Evolutionary conservation across 441 rosid species (phyloP).

Genomic region (Mallotus repandus): DNA sequence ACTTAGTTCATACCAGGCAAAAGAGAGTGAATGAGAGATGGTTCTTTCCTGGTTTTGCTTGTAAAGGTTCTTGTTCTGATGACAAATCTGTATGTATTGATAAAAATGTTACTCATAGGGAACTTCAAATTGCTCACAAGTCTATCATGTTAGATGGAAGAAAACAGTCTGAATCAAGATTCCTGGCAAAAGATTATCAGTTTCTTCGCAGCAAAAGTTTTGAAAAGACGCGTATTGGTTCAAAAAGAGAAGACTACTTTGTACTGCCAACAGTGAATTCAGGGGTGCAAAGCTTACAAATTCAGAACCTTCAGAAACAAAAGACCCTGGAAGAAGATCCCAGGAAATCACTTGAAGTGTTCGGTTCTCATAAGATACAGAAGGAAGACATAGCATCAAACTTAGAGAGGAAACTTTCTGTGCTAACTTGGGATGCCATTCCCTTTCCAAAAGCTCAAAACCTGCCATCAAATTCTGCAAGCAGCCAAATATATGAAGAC

Average conservation of each 20-base stretch:
- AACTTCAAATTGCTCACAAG: slow-evolving; percentile 25
- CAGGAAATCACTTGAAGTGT: slow-evolving; percentile 45
- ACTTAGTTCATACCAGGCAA: slow-evolving; percentile 31
- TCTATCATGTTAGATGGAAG: slow-evolving; percentile 35
- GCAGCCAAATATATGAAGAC: slow-evolving; percentile 46
- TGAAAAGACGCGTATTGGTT: slow-evolving; percentile 22
- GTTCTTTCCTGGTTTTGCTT: slow-evolving; percentile 59
- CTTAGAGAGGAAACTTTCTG: slow-evolving; percentile 69
- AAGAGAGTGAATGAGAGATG: slow-evolving; percentile 45
- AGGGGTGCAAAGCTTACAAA: slow-evolving; percentile 20
- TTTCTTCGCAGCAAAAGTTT: slow-evolving; percentile 26
- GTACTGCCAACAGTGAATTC: slow-evolving; percentile 32
- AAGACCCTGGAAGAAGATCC: slow-evolving; percentile 34
- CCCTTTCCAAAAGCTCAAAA: slow-evolving; percentile 51
- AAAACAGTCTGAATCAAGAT: slow-evolving; percentile 36
- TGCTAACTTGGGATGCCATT: slow-evolving; percentile 89
- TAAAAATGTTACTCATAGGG: slow-evolving; percentile 24
- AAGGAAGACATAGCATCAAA: slow-evolving; percentile 54
- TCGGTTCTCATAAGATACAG: slow-evolving; percentile 40
- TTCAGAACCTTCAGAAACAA: slow-evolving; percentile 17
- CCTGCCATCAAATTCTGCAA: slow-evolving; percentile 34
- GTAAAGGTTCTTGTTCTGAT: slow-evolving; percentile 59
- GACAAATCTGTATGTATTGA: slow-evolving; percentile 50
- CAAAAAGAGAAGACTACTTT: slow-evolving; percentile 35
- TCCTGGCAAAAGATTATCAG: slow-evolving; percentile 26